Conservation (phyloP, 768 basidiomycete genomes). For the Suillus spraguei region DNA sequence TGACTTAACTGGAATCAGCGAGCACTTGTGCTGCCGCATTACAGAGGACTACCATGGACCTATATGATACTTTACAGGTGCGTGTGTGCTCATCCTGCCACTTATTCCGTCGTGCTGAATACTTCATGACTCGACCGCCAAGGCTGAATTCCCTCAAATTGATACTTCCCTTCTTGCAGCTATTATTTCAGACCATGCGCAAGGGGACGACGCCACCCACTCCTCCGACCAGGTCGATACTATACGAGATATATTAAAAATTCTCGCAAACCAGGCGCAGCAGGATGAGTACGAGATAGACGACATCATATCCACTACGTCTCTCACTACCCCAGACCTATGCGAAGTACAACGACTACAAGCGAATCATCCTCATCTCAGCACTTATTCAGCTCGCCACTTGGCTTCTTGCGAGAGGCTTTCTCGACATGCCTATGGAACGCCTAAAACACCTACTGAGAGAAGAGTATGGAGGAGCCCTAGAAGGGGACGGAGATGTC, state of each 20-base stretch:
- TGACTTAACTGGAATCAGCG: not conserved
- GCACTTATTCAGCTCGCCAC: constrained; percentile 58
- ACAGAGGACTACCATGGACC: constrained; percentile 21
- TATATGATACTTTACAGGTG: constrained; percentile 51
- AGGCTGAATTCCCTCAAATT: constrained; percentile 76
- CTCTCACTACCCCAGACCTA: constrained; percentile 48
- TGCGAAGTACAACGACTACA: constrained; percentile 39
- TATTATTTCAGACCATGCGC: constrained; percentile 52
- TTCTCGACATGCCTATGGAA: constrained; percentile 57
- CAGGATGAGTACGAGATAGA: constrained; percentile 30
- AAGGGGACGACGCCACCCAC: constrained; percentile 36
- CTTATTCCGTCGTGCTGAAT: constrained; percentile 2
- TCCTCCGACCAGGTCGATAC: constrained; percentile 41
- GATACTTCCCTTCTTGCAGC: constrained; percentile 76
- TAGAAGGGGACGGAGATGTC: constrained; percentile 33
- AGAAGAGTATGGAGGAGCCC: constrained; percentile 33
- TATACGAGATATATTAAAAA: constrained; percentile 53
- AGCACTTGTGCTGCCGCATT: too few relatives aligned
- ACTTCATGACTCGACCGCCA: constrained; percentile 17
- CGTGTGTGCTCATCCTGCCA: constrained; percentile 10
- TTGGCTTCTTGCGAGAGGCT: constrained; percentile 70
- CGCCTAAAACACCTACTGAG: constrained; percentile 52
- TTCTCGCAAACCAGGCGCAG: constrained; percentile 63
- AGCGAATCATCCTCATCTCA: constrained; percentile 45
- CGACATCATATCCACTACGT: constrained; percentile 35